These are phyloP conservation scores for Tolypocladium amazonense DNA, from an alignment of 2,329 filamentous ascomycete genomes.

Conservation along the genomic window DNA sequence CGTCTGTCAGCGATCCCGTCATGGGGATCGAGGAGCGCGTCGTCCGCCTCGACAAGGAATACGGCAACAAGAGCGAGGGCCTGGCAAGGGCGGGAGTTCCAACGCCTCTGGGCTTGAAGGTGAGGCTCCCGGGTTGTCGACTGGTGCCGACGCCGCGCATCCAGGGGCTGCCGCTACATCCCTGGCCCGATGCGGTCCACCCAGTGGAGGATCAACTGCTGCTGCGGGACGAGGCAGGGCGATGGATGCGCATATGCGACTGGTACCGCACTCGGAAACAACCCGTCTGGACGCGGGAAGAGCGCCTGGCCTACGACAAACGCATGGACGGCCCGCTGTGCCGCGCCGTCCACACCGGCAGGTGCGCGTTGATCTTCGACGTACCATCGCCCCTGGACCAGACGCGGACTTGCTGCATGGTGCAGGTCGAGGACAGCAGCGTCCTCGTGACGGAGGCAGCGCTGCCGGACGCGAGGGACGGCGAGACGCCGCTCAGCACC, in stretches of 20 bases:
- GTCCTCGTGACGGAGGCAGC: background rate
- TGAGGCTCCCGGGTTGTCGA: conserved; percentile 6
- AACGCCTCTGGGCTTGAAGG: conserved; percentile 8
- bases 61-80: background rate
- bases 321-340: conserved; percentile 6
- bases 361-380: conserved; percentile 6
- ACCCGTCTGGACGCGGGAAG: conserved; percentile 6
- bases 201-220: conserved; percentile 6
- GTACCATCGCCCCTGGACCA: background rate
- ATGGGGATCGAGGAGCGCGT: conserved; percentile 8
- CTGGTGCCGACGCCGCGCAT: conserved; percentile 1
- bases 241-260: conserved; percentile 10
- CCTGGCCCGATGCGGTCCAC: conserved; percentile 8
- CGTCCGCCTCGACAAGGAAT: conserved; percentile 3
- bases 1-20: conserved; percentile 7
- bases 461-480: background rate
- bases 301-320: conserved; percentile 6
- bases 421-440: conserved; percentile 3
- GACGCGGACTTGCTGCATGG: conserved; percentile 2
- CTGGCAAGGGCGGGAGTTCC: conserved; percentile 4
- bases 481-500: background rate
- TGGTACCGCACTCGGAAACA: conserved; percentile 11
- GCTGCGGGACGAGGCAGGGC: conserved; percentile 2
- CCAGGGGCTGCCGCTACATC: conserved; percentile 5
- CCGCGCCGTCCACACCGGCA: conserved; percentile 5